Evolutionary conservation across 2,329 filamentous ascomycete species (phyloP).

Genomic region (Xylaria polymorpha): DNA sequence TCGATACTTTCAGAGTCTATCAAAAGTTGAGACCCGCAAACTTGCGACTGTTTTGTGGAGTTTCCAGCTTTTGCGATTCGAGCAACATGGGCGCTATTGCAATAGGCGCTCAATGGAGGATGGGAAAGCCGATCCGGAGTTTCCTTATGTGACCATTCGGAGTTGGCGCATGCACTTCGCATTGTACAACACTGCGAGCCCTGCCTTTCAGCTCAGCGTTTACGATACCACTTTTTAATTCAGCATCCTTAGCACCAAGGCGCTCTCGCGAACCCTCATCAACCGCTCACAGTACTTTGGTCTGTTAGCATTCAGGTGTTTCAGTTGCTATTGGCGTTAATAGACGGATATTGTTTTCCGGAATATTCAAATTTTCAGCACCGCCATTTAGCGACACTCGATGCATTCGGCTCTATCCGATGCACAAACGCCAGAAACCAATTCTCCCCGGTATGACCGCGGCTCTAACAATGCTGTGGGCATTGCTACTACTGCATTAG

Average conservation of each 20-base stretch:
- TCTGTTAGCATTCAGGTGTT: constrained; percentile 22
- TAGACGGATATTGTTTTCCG: constrained; percentile 33
- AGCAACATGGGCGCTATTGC: constrained; percentile 3
- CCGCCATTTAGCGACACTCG: constrained; percentile 8
- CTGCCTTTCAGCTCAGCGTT: constrained; percentile 42
- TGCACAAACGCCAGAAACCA: constrained; percentile 6
- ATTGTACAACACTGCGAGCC: constrained; percentile 50
- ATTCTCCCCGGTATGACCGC: background rate
- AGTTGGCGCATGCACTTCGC: constrained; percentile 44
- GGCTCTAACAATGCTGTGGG: background rate
- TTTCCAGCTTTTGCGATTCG: constrained; percentile 24
- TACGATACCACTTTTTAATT: constrained; percentile 51
- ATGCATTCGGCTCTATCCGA: constrained; percentile 8
- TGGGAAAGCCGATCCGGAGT: constrained; percentile 30
- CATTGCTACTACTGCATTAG: background rate
- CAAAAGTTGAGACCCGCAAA: background rate
- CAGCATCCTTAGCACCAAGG: constrained; percentile 38
- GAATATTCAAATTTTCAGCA: constrained; percentile 17
- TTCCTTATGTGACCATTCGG: constrained; percentile 38
- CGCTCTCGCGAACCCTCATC: constrained; percentile 35
- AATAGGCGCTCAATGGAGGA: background rate
- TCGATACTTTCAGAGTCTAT: constrained; percentile 10
- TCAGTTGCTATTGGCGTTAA: constrained; percentile 45
- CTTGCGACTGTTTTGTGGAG: constrained; percentile 5
- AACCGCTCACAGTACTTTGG: constrained; percentile 34